These are phyloP conservation scores for Cercis canadensis DNA, from an alignment of 306 rosid genomes.

Conservation along the genomic window DNA sequence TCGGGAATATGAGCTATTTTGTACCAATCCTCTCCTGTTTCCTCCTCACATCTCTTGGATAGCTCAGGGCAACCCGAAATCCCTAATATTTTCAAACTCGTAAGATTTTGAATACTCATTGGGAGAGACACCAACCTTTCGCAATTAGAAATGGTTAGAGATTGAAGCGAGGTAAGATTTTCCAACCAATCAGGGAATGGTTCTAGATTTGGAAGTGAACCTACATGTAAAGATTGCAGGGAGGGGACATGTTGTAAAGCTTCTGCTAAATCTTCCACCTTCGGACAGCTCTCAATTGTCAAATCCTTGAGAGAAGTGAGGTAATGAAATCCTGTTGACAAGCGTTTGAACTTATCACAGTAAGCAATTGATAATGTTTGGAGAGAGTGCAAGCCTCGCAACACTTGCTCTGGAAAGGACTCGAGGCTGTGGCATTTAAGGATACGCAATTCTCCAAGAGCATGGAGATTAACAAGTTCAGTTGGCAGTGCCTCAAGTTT, in stretches of 20 bases:
- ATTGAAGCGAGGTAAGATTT: not conserved
- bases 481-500: constrained; percentile 25
- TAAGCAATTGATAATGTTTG: no score
- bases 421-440: not conserved
- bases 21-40: constrained; percentile 29
- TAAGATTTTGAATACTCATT: constrained; percentile 11
- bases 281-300: no score
- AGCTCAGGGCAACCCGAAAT: constrained; percentile 13
- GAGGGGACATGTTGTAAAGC: no score
- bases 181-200: constrained; percentile 11
- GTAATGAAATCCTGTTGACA: no score
- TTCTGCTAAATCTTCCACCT: no score
- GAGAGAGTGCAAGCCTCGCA: no score
- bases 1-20: constrained; percentile 19
- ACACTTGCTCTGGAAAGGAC: no score
- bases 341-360: no score
- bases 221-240: no score
- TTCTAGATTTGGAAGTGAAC: not conserved
- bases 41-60: not conserved
- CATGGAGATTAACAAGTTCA: not conserved
- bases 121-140: constrained; percentile 15
- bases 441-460: not conserved
- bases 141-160: not conserved
- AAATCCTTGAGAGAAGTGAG: no score
- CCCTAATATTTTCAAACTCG: constrained; percentile 2